Base-by-base conservation (phyloP, 768 basidiomycete species). In the Lanmaoa rubissima region DNA sequence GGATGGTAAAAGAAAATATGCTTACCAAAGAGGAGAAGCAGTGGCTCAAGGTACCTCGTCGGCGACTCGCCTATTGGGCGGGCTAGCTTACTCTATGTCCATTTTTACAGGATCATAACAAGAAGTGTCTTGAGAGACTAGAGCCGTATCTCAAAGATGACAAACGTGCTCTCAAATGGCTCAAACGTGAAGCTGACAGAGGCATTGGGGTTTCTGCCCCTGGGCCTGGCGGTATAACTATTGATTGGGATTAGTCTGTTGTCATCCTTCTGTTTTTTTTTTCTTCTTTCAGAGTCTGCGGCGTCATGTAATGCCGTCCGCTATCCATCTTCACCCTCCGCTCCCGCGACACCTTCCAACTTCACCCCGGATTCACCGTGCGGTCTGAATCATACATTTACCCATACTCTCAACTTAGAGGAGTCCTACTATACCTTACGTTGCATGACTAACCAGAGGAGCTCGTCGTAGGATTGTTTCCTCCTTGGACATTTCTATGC, bases 1-100 rank as follows among this genome's bases (percentile, higher is more conserved):
- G 83, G 62, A 89, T 98, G 85, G 87, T 98, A 50, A 89, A 92
- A 67, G 88, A 86, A 46, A 78, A 70, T 49, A 85, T 97, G 82
- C 81, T 98, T 54, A 85, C 88, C 17, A 90, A 87, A 68, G 87
- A 90, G 58, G 94, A 98, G 76, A 87, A 83, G 60, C 74, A 81
- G 53, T 98, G 96, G 96, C 66, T 98, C 48, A 89, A 88, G 77
- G 86, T 85, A 58, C 48, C 6, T 50, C 2, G 77, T 71, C 36
- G 38, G 52, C n/a, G 40, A 40, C 61, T 40, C 10, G n/a, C 38
- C 34, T 38, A 12, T 46, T 32, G 26, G 35, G 10, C 26, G 8
- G 46, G 34, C 2, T 10, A 45, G 50, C 44, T 59, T 49, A 57
- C 54, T 53, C 48, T 24, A 52, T 54, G 26, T 44, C 58, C 65